phyloP scores from a whole-genome alignment of 441 rosid genomes.

The Erysimum cheiri region DNA sequence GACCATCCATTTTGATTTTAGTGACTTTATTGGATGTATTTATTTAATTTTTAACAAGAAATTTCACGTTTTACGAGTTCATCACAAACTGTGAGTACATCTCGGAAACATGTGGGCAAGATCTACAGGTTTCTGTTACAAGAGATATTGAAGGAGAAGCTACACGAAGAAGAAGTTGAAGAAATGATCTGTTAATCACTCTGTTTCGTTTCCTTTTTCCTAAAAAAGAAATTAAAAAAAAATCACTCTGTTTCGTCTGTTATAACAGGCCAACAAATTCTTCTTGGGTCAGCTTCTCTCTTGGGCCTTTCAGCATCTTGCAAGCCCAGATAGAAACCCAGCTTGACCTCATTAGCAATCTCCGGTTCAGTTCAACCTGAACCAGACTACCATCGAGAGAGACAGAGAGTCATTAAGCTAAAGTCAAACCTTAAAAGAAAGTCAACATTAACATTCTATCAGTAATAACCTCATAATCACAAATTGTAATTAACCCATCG shows the following conservation, averaged over 20 bases:
- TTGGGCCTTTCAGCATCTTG: not conserved
- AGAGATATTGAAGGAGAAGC: not conserved
- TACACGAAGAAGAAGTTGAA: not conserved
- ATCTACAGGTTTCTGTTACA: no score
- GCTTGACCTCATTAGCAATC: not conserved
- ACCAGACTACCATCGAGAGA: not conserved
- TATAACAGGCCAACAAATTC: not conserved
- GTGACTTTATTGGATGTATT: not conserved
- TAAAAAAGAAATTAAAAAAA: no score
- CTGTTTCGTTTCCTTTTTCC: no score
- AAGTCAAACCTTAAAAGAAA: constrained; percentile 6
- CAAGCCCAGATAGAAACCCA: not conserved
- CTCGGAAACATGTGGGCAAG: no score
- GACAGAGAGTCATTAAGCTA: not conserved
- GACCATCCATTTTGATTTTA: no score
- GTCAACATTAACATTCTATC: not conserved
- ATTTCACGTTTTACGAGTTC: not conserved
- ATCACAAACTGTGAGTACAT: not conserved
- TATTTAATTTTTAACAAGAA: not conserved
- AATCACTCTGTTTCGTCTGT: no score
- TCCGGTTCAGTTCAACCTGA: not conserved
- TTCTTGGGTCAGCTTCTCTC: not conserved
- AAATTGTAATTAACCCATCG: not conserved
- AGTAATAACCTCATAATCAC: no score
- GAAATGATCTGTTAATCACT: not conserved